Percentiles rank a stretch among this genome's conserved stretches.
These are phyloP conservation scores for Pholiota microspora DNA, from an alignment of 768 basidiomycete species.

Conservation along the genomic window DNA sequence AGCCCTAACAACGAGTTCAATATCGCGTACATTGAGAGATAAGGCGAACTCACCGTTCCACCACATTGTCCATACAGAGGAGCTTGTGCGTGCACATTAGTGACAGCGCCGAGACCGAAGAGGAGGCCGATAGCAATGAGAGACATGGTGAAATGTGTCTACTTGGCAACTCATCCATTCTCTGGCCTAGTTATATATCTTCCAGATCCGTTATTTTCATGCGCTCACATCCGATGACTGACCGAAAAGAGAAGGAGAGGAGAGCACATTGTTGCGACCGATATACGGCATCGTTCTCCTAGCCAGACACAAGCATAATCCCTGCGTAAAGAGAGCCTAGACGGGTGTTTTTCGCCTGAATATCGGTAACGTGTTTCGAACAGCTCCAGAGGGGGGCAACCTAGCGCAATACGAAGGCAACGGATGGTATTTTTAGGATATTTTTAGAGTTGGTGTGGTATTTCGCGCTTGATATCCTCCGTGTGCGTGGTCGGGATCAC, in stretches of 20 bases:
- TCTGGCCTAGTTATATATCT: slow-evolving; percentile 1
- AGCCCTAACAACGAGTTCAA: slow-evolving; percentile 2
- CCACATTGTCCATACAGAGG: no score
- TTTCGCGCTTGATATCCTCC: neutral
- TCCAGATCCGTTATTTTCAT: neutral
- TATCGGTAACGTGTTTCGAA: slow-evolving; percentile 19
- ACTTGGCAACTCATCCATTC: neutral
- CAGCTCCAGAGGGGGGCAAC: neutral
- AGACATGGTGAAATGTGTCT: slow-evolving; percentile 7
- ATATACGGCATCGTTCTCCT: neutral
- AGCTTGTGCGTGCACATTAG: no score
- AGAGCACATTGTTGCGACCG: neutral
- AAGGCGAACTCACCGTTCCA: neutral
- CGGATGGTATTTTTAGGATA: neutral
- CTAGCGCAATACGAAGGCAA: neutral
- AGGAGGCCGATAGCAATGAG: neutral
- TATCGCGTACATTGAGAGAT: neutral
- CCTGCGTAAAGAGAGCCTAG: neutral
- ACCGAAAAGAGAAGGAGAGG: slow-evolving; percentile 9
- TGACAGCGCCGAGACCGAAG: no score
- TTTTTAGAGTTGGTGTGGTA: neutral
- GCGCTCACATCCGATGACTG: slow-evolving; percentile 9
- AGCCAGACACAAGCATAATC: neutral
- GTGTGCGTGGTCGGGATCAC: neutral
- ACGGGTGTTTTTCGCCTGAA: slow-evolving; percentile 31